phyloP scores from a whole-genome alignment of 2,329 filamentous ascomycete genomes.

The Calonectria pseudoturangicola region DNA sequence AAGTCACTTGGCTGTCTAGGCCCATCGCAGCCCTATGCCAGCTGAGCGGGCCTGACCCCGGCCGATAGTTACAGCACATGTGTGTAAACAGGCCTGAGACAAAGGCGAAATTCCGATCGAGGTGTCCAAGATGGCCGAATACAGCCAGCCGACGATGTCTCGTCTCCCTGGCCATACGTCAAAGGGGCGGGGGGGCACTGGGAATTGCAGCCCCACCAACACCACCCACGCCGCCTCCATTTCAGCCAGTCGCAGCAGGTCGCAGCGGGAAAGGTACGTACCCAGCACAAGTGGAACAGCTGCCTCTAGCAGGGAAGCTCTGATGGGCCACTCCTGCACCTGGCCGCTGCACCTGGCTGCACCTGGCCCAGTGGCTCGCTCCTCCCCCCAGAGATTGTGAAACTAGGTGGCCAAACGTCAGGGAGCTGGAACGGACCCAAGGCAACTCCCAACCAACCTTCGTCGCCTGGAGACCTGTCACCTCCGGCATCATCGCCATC shows the following conservation, averaged over 20 bases:
- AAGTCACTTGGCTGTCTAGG: not conserved
- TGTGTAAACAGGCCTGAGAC: slow-evolving; percentile 6
- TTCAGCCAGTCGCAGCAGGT: slow-evolving; percentile 18
- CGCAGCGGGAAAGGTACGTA: slow-evolving; percentile 27
- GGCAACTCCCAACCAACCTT: slow-evolving; percentile 30
- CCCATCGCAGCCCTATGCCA: not conserved
- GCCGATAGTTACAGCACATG: not conserved
- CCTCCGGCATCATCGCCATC: slow-evolving; percentile 25
- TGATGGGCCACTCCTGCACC: slow-evolving; percentile 30
- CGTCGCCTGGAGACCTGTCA: slow-evolving; percentile 30
- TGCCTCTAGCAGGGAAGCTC: slow-evolving; percentile 18
- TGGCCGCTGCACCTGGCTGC: slow-evolving; percentile 30
- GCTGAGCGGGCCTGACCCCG: not conserved
- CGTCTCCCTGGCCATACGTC: slow-evolving; percentile 38
- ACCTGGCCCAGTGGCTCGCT: slow-evolving; percentile 25
- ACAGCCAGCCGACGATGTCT: slow-evolving; percentile 25
- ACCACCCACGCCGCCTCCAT: slow-evolving; percentile 6
- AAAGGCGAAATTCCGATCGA: not conserved
- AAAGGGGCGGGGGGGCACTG: slow-evolving; percentile 34
- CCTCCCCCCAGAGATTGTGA: slow-evolving; percentile 36
- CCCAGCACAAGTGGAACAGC: not conserved
- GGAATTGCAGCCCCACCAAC: slow-evolving; percentile 34
- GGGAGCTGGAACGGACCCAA: slow-evolving; percentile 31
- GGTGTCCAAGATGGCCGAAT: slow-evolving; percentile 10
- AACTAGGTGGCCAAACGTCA: slow-evolving; percentile 36